Evolutionary conservation across 352 stramenopile genomes (phyloP).

Genomic region (Vaucheria bursata): DNA sequence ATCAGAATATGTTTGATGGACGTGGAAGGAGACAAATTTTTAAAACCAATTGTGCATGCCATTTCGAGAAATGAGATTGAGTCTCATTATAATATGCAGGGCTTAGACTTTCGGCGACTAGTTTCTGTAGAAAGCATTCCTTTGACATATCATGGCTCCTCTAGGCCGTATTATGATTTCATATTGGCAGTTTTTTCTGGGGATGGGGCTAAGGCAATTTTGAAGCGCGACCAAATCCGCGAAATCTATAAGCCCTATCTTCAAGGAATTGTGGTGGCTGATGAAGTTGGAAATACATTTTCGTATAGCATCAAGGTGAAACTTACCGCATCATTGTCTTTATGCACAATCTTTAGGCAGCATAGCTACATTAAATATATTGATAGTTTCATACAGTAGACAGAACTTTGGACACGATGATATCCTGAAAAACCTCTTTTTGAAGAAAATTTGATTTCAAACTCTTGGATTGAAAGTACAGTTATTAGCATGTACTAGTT

Average conservation of each 20-base stretch:
- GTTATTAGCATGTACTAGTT: too few species aligned
- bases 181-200: conserved; percentile 40
- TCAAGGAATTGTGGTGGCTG: conserved; percentile 26
- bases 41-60: too few species aligned
- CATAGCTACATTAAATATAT: not conserved
- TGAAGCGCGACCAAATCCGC: conserved; percentile 36
- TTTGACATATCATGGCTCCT: too few species aligned
- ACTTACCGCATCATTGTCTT: conserved; percentile 2
- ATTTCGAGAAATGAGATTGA: too few species aligned
- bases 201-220: conserved; percentile 27
- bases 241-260: conserved; percentile 42
- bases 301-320: conserved; percentile 38
- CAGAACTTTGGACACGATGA: not conserved
- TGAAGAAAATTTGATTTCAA: not conserved
- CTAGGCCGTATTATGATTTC: conserved; percentile 37
- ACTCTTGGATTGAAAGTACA: too few species aligned
- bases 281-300: conserved; percentile 26
- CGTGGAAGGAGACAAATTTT: too few species aligned
- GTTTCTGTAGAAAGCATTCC: too few species aligned
- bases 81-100: too few species aligned
- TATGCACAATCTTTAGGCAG: not conserved
- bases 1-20: too few species aligned
- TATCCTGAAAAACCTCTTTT: not conserved
- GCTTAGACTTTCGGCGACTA: too few species aligned
- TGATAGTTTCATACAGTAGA: too few species aligned